Evolutionary conservation across 768 basidiomycete genomes (phyloP), one percentile per base, ranked within the genome.

Genomic region (Psilocybe cyanescens): DNA sequence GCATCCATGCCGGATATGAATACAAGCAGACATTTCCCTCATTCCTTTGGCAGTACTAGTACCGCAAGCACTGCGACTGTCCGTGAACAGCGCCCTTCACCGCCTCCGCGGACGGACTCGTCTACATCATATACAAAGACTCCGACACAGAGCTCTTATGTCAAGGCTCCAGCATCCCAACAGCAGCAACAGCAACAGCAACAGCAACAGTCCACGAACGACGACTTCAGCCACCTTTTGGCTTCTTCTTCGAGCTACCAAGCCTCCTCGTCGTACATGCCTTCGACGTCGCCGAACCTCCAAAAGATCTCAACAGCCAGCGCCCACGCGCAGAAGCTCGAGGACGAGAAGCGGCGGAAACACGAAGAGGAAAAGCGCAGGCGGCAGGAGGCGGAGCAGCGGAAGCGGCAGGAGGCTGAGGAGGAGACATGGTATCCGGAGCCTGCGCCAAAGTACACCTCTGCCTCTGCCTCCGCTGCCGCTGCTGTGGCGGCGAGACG

Each of bases 311-410:
- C 83, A 24, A 78, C 79, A 55, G 86, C 86, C 8, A 86, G 84
- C 59, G 78, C 78, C 41, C 83, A 78, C 52, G 86, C 85, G 4
- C 78, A 81, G 74, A 83, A 80, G 14, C 67, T 84, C 28, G 85
- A 86, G 67, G 82, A 76, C 58, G 78, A 79, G 57, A 44, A 28
- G 30, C 68, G 69, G 41, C 61, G 68, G 29, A 61, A 64, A 53
- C 63, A 62, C 31, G 55, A 62, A 19, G 46, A 57, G 35, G 68
- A 71, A 65, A 77, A 71, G 41, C 73, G 71, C 59, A 68, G 72
- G 48, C 70, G 70, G 60, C 68, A 71, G n/a, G 56, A 62, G 16
- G 61, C 66, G 44, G 76, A 78, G 14, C 44, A 64, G 45, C 62
- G 66, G 24, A 65, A 54, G 37, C 30, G 70, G 61, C 68, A 71